Base-by-base conservation (phyloP, 139 green algal species). In the Deuterostichococcus epilithicus region DNA sequence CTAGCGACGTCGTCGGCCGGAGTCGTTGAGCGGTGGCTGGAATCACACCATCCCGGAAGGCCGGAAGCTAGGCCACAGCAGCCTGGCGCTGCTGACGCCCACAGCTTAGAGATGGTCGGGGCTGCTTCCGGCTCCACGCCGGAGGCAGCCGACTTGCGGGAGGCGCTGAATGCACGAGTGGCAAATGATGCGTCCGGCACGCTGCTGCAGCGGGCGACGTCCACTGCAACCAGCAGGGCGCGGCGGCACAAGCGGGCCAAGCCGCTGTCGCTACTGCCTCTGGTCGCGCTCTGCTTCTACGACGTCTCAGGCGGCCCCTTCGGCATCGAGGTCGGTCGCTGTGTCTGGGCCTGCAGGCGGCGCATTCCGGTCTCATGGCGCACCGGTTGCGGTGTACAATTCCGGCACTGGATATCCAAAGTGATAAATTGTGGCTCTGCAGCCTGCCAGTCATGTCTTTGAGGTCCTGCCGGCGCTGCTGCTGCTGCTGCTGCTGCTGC, bases 241-340 rank as follows among this genome's bases (percentile, higher is more conserved):
- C 52, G 52, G 13, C 52, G 68, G 6, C 28, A 79, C 15, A 75
- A 80, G 38, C 71, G 59, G n/a, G 34, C 68, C 65, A 91, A 90
- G 76, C 86, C 90, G 20, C 85, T 98, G 36, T 88, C 85, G 0
- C 76, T 98, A 67, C 79, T 96, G 68, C 93, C 94, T 1, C 87
- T 99, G 5, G 87, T 98, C 0, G 91, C 92, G 0, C 88, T 99
- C 36, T 96, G 98, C 67, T 99, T 98, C 75, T 98, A 94, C 77
- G 95, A 99, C 47, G 95, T 99, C 0, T 92, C 85, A 13, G 95
- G 95, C 22, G 95, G 95, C 0, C 95, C 95, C 0, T 99, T 98
- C 83, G 95, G 95, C 13, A 97, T 90, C 13, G 94, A 97, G 89
- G 91, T 95, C 58, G 39, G 77, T 10, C 28, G 52, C 30, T 26